Base-by-base conservation (phyloP, 2,329 filamentous ascomycete species). In the Hymenoscyphus infarciens region DNA sequence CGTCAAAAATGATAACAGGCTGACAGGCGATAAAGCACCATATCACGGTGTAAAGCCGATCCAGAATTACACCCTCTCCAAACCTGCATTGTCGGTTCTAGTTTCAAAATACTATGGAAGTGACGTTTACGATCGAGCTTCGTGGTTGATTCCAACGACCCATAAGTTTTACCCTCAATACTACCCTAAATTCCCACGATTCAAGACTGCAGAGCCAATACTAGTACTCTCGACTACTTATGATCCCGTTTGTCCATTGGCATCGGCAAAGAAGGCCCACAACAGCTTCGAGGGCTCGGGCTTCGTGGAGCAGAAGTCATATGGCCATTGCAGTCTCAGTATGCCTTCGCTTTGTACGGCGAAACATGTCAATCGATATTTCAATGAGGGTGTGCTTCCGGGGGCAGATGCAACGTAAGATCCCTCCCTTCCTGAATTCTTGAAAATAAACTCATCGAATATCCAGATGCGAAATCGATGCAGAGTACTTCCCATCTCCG, bases 171-270 rank as follows among this genome's bases (percentile, higher is more conserved):
- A 62, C 33, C 65, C 65, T 15, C 56, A 57, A 39, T 67, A 67
- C 29, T 35, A 67, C 54, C 65, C 65, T n/a, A 31, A 65, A 35
- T 67, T 56, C 42, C 64, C 65, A 1, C 49, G 56, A 11, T 56
- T 71, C 49, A 65, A 67, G 31, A 71, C 70, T 0, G 65, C 67
- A 13, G 58, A 69, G 25, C 70, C 69, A 25, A 60, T 70, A 15
- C 55, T 71, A 15, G 68, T 71, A 13, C 56, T 71, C 1, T 70
- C 67, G 7, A 71, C 69, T 19, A 70, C 67, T 2, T 70, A 64
- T 7, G 69, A 69, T 61, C 66, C 69, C 2, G 67, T 71, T 1
- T 69, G 66, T 57, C 69, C 69, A 11, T 65, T 71, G 7, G 35
- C 61, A 4, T 64, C 68, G 3, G 70, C 69, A 7, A 63, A 61